These are phyloP conservation scores for Claviceps pusilla DNA, from an alignment of 2,329 filamentous ascomycete species.

Conservation along the genomic window DNA sequence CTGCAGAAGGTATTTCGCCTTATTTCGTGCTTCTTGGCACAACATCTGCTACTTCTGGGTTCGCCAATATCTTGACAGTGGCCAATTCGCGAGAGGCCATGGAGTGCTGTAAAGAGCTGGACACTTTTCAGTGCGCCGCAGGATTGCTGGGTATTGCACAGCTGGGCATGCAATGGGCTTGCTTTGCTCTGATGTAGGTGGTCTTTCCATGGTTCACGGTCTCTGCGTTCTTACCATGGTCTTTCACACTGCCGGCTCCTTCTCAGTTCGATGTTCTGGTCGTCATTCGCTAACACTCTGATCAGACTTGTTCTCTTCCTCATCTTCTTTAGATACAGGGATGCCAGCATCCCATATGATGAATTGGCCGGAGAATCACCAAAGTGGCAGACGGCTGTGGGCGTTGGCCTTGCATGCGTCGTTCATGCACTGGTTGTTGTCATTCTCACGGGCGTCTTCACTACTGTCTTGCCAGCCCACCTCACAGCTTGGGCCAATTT, in stretches of 20 bases:
- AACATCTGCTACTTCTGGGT: slow-evolving; percentile 73
- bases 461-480: slow-evolving; percentile 43
- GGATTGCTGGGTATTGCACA: slow-evolving; percentile 80
- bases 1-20: slow-evolving; percentile 87
- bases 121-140: slow-evolving; percentile 67
- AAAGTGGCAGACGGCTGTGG: slow-evolving; percentile 63
- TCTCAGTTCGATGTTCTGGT: background rate
- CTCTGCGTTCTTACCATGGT: background rate
- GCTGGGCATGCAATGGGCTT: slow-evolving; percentile 81
- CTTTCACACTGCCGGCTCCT: background rate
- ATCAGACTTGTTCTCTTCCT: slow-evolving; percentile 79
- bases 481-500: slow-evolving; percentile 72
- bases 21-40: slow-evolving; percentile 91
- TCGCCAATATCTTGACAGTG: slow-evolving; percentile 83
- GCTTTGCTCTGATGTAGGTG: slow-evolving; percentile 78
- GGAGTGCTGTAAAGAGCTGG: slow-evolving; percentile 70
- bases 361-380: slow-evolving; percentile 38
- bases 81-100: slow-evolving; percentile 73
- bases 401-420: slow-evolving; percentile 58
- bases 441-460: slow-evolving; percentile 54
- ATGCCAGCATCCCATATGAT: slow-evolving; percentile 32
- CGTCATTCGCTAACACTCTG: slow-evolving; percentile 9
- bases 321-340: slow-evolving; percentile 69
- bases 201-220: background rate
- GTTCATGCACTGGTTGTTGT: slow-evolving; percentile 59